phyloP scores from a whole-genome alignment of 805 yeast genomes.

The Candida patagonica region DNA sequence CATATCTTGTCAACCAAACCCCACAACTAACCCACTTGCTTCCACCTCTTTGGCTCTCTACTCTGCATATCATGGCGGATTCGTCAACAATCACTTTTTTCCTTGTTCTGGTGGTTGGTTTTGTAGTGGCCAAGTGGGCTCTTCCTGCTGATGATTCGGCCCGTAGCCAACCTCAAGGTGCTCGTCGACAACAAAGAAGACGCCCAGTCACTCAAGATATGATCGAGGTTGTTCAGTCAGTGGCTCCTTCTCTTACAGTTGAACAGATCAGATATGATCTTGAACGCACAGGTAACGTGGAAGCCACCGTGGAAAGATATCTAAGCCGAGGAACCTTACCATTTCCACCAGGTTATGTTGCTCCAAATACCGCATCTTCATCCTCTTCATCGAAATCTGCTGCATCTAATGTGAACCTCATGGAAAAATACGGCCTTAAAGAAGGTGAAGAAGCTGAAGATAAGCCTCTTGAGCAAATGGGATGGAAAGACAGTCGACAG shows the following conservation, averaged over 20 bases:
- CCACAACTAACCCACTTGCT: too few relatives aligned
- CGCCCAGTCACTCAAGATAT: slow-evolving; percentile 37
- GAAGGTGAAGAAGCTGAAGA: slow-evolving; percentile 19
- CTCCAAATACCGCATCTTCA: slow-evolving; percentile 7
- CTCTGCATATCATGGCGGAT: slow-evolving; percentile 12
- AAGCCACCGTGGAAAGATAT: slow-evolving; percentile 64
- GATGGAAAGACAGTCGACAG: slow-evolving; percentile 36
- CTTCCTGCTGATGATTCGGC: slow-evolving; percentile 5
- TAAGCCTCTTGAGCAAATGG: slow-evolving; percentile 7
- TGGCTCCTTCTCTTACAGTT: slow-evolving; percentile 63
- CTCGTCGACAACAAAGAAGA: slow-evolving; percentile 6
- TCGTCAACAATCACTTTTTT: slow-evolving; percentile 16
- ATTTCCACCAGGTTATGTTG: slow-evolving; percentile 14
- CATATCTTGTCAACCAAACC: too few relatives aligned
- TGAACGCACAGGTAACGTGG: slow-evolving; percentile 59
- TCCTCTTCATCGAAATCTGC: slow-evolving; percentile 8
- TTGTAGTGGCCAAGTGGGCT: slow-evolving; percentile 16
- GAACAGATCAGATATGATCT: slow-evolving; percentile 70
- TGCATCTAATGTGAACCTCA: slow-evolving; percentile 19
- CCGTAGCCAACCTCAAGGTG: slow-evolving; percentile 1
- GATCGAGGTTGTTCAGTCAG: slow-evolving; percentile 77
- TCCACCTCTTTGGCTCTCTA: too few relatives aligned
- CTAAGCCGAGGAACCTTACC: slow-evolving; percentile 56
- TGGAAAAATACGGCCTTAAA: slow-evolving; percentile 36
- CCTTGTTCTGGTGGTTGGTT: slow-evolving; percentile 15